Percentiles rank a stretch among this genome's conserved stretches.
Evolutionary conservation across 306 rosid genomes (phyloP).

Genomic region (Trifolium dubium): DNA sequence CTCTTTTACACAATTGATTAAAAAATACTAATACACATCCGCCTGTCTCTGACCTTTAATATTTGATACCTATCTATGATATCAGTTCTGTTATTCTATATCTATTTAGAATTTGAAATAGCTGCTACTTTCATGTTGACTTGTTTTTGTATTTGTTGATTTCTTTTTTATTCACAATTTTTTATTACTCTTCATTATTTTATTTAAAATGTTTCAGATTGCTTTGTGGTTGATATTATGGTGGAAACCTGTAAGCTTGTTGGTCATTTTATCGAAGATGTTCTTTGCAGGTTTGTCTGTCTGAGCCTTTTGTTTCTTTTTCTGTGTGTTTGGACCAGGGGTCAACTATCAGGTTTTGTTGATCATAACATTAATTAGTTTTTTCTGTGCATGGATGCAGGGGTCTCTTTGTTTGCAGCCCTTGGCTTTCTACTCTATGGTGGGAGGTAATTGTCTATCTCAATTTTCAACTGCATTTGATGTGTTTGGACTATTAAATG

Average conservation of each 20-base stretch:
- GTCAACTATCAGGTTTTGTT: constrained; percentile 18
- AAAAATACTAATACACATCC: not conserved
- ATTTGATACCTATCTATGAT: constrained; percentile 16
- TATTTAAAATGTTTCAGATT: constrained; percentile 57
- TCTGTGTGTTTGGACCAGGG: not conserved
- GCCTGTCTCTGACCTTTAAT: not conserved
- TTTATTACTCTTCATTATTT: not conserved
- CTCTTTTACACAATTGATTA: constrained; percentile 1
- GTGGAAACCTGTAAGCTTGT: constrained; percentile 79
- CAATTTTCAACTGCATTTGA: constrained; percentile 34
- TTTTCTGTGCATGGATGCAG: constrained; percentile 49
- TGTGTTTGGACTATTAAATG: constrained; percentile 19
- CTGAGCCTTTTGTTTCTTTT: not conserved
- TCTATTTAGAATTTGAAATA: constrained; percentile 24
- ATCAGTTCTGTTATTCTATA: constrained; percentile 8
- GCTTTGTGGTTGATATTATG: constrained; percentile 83
- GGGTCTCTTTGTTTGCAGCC: constrained; percentile 94
- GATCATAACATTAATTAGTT: constrained; percentile 30
- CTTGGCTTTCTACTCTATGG: constrained; percentile 98
- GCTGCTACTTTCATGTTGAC: constrained; percentile 36
- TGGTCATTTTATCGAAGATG: constrained; percentile 73
- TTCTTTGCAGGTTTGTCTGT: constrained; percentile 82
- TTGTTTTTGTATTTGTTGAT: constrained; percentile 38
- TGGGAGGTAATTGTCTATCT: constrained; percentile 74
- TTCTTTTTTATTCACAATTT: constrained; percentile 20